Conservation (phyloP, 179 eudicot genomes). For the Camellia oleifera region DNA sequence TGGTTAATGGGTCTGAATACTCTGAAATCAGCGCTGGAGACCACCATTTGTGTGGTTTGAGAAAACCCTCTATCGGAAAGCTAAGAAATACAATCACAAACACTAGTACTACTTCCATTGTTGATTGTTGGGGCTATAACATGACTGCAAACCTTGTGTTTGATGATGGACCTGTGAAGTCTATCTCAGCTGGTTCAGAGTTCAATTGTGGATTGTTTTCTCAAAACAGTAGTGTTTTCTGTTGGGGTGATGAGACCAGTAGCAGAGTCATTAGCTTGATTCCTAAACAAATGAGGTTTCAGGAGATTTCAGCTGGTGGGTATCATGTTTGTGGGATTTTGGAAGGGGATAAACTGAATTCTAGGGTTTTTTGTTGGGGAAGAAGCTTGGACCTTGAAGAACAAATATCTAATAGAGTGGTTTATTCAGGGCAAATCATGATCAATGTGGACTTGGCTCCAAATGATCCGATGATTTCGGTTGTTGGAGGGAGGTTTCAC, state of each 20-base stretch:
- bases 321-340: slow-evolving; percentile 86
- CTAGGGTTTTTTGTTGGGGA: slow-evolving; percentile 76
- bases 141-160: slow-evolving; percentile 65
- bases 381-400: slow-evolving; percentile 51
- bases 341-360: slow-evolving; percentile 59
- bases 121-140: slow-evolving; percentile 98
- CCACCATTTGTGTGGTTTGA: slow-evolving; percentile 81
- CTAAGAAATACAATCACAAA: slow-evolving; percentile 32
- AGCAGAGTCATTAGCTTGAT: slow-evolving; percentile 52
- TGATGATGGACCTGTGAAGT: slow-evolving; percentile 63
- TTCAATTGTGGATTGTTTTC: slow-evolving; percentile 78
- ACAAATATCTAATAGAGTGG: slow-evolving; percentile 30
- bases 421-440: slow-evolving; percentile 24
- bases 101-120: slow-evolving; percentile 32
- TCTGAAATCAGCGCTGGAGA: slow-evolving; percentile 95
- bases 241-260: slow-evolving; percentile 86
- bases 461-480: slow-evolving; percentile 50
- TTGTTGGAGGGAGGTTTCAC: slow-evolving; percentile 87
- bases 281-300: slow-evolving; percentile 53
- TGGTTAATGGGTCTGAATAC: slow-evolving; percentile 53
- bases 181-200: slow-evolving; percentile 81
- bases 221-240: slow-evolving; percentile 63
- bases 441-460: slow-evolving; percentile 58
- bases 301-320: slow-evolving; percentile 75
- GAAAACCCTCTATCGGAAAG: slow-evolving; percentile 55